Evolutionary conservation across 805 yeast species (phyloP).

Genomic region (Ogataea pilisensis): DNA sequence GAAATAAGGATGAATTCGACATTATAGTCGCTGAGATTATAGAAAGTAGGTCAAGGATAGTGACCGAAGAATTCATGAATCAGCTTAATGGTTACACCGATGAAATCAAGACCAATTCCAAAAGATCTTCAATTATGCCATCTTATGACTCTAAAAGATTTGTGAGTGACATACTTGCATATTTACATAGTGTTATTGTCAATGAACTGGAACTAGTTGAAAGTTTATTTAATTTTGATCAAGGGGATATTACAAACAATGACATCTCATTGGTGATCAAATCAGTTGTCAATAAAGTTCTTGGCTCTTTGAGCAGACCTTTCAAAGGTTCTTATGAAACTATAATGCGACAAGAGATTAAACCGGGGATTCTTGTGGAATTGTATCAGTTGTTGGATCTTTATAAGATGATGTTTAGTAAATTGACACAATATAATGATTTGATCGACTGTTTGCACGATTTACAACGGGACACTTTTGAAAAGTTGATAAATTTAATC

Average conservation of each 20-base stretch:
- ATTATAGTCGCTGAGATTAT: constrained; percentile 59
- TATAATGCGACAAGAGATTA: constrained; percentile 59
- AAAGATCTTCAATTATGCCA: constrained; percentile 52
- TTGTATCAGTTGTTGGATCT: constrained; percentile 61
- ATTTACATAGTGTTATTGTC: constrained; percentile 78
- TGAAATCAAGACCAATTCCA: constrained; percentile 14
- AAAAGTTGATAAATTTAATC: constrained; percentile 37
- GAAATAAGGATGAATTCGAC: constrained; percentile 49
- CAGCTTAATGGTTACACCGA: constrained; percentile 43
- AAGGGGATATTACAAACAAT: constrained; percentile 17
- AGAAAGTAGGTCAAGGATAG: constrained; percentile 59
- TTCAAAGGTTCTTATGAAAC: constrained; percentile 64
- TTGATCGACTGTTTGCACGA: constrained; percentile 25
- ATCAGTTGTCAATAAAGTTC: constrained; percentile 43
- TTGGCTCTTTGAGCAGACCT: constrained; percentile 55
- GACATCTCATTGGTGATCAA: constrained; percentile 24
- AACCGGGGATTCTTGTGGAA: constrained; percentile 50
- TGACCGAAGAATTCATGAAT: constrained; percentile 62
- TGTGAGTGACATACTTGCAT: constrained; percentile 84
- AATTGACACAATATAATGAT: constrained; percentile 30
- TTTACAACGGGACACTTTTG: constrained; percentile 33
- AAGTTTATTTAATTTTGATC: constrained; percentile 49
- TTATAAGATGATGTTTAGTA: constrained; percentile 65
- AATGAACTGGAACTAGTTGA: constrained; percentile 78
- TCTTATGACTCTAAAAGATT: constrained; percentile 80